Evolutionary conservation across 352 stramenopile species (phyloP), one percentile per base, ranked within the genome.

Genomic region (Pythium sp.): DNA sequence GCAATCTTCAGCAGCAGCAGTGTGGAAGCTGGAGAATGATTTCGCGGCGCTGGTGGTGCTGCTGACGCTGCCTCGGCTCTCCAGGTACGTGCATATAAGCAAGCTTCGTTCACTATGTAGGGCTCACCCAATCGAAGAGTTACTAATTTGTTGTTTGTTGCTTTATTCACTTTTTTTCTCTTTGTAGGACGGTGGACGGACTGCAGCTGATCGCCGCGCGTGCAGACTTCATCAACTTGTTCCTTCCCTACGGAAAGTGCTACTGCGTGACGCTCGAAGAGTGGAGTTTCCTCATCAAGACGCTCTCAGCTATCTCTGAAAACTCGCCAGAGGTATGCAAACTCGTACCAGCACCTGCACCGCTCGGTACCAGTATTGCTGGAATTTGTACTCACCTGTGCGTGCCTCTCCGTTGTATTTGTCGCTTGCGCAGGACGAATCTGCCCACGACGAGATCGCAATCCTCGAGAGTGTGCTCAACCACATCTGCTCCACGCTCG

Each of bases 211-310:
- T 95, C n/a, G 71, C 77, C 3, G 70, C 79, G 34, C 73, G 76
- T 9, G 54, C 73, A 1, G 70, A 81, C 38, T 89, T 90, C 55
- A 65, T 83, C 53, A 77, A 81, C 54, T 78, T 93, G 28, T 89
- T 94, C 57, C 71, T 95, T 34, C 82, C 86, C 46, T 95, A 93
- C 54, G 81, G 80, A 22, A 89, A 85, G 67, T 82, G 64, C 70
- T 91, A 84, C 71, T 93, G 84, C 69, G 68, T 65, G 8, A 89
- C 80, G 1, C 70, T 95, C 54, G 79, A 87, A 12, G 86, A 95
- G 64, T 95, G 87, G 87, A 77, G 79, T 28, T 88, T 82, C 62
- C 72, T 92, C 47, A 91, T 92, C 69, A 77, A 78, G 63, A 92
- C 78, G 18, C 72, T 91, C 6, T 89, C 82, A 18, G 74, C 71